Conservation (phyloP, 2,329 filamentous ascomycete species). For the Colletotrichum tofieldiae region DNA sequence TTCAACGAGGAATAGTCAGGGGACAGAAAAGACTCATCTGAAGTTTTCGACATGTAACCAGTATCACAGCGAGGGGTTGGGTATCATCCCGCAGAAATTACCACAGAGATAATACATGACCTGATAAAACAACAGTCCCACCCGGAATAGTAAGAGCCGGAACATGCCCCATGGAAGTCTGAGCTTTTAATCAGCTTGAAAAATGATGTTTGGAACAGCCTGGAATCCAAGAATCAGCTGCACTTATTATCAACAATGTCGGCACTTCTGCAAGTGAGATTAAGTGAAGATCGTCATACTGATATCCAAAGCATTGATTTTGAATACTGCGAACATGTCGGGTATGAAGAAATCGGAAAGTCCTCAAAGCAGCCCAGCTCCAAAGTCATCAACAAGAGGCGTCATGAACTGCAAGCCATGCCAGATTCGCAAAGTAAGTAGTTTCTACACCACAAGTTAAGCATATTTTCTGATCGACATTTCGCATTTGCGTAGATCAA, state of each 20-base stretch:
- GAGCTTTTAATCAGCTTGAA: constrained; percentile 1
- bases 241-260: constrained; percentile 33
- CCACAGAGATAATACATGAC: constrained; percentile 1
- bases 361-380: constrained; percentile 28
- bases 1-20: constrained; percentile 33
- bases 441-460: constrained; percentile 7
- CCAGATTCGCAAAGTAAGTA: constrained; percentile 32
- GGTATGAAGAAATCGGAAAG: constrained; percentile 25
- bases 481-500: constrained; percentile 33
- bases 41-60: constrained; percentile 30
- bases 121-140: constrained; percentile 31
- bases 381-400: constrained; percentile 15
- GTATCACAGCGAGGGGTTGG: constrained; percentile 37
- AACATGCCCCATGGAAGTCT: constrained; percentile 17
- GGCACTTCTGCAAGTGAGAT: constrained; percentile 3
- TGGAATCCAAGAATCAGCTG: constrained; percentile 18
- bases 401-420: constrained; percentile 41
- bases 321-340: constrained; percentile 26
- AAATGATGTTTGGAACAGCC: constrained; percentile 12
- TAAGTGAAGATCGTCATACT: not conserved
- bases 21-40: constrained; percentile 31
- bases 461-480: constrained; percentile 36
- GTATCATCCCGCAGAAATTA: constrained; percentile 27
- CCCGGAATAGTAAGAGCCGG: constrained; percentile 35
- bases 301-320: not conserved